phyloP scores from a whole-genome alignment of 225 moss, liverwort and hornwort species.

The Rhytidiadelphus loreus region DNA sequence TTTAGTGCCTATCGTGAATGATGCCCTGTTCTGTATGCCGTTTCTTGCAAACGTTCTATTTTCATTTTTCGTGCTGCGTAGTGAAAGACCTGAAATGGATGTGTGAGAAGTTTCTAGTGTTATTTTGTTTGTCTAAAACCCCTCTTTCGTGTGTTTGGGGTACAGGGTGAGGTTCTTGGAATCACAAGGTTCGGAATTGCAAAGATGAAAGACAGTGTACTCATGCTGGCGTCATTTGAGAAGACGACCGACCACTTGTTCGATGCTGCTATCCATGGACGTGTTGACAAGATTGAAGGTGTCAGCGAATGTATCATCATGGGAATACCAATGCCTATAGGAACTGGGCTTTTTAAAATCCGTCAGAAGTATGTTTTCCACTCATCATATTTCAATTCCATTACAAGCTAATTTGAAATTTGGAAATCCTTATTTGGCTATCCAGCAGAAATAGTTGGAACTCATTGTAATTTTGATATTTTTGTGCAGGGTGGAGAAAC shows the following conservation, averaged over 20 bases:
- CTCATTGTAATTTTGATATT: background rate
- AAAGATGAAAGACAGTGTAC: conserved; percentile 99
- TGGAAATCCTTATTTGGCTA: background rate
- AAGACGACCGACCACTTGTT: conserved; percentile 97
- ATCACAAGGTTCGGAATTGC: conserved; percentile 98
- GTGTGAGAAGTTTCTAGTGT: background rate
- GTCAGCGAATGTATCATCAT: conserved; percentile 99
- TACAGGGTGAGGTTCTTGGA: conserved; percentile 94
- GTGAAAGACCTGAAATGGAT: background rate
- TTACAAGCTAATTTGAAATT: background rate
- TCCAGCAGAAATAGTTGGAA: background rate
- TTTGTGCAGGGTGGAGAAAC: conserved; percentile 36
- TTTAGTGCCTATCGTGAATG: background rate
- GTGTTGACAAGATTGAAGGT: conserved; percentile 94
- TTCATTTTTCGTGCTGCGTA: background rate
- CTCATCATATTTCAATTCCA: background rate
- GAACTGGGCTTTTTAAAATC: conserved; percentile 94
- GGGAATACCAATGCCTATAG: conserved; percentile 99
- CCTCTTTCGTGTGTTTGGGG: background rate
- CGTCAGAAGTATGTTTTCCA: conserved; percentile 69
- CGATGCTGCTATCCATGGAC: conserved; percentile 92
- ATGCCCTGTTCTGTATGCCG: background rate
- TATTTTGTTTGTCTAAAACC: background rate
- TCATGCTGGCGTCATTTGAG: conserved; percentile 98
- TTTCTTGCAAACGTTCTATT: background rate